phyloP scores from a whole-genome alignment of 768 basidiomycete genomes.

The Mycena maculata region DNA sequence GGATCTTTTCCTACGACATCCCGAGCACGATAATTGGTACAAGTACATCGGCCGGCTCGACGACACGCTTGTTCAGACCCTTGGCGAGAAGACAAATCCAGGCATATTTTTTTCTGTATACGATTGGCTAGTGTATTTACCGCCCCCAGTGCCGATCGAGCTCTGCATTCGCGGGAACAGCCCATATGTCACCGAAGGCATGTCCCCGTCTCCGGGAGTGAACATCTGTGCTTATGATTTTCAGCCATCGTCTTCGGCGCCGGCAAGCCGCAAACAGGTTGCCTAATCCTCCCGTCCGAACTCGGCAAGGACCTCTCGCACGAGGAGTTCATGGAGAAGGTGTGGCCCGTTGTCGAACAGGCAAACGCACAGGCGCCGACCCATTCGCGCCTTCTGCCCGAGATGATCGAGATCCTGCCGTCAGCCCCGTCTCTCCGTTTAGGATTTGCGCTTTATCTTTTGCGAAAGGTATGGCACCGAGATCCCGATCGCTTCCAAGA shows the following conservation, averaged over 20 bases:
- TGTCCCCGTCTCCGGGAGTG: not conserved
- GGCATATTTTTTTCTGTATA: constrained; percentile 16
- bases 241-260: constrained; percentile 65
- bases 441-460: not conserved
- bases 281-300: constrained; percentile 63
- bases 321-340: constrained; percentile 43
- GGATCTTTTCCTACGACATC: constrained; percentile 64
- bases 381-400: constrained; percentile 62
- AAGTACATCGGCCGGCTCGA: constrained; percentile 67
- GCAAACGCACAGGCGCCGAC: constrained; percentile 64
- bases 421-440: constrained; percentile 29
- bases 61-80: constrained; percentile 60
- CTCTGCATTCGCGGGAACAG: constrained; percentile 61
- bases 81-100: constrained; percentile 69
- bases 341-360: constrained; percentile 59
- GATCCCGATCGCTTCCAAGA: constrained; percentile 65
- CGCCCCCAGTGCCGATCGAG: constrained; percentile 57
- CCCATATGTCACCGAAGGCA: constrained; percentile 57
- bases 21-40: constrained; percentile 48
- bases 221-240: not conserved
- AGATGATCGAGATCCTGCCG: constrained; percentile 63
- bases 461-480: constrained; percentile 48
- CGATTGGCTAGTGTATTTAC: not conserved
- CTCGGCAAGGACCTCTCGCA: constrained; percentile 39
- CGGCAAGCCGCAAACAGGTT: constrained; percentile 60